A percentile compares a stretch with the other conserved stretches of the same genome.
Conservation (phyloP, 2,329 filamentous ascomycete species). For the Hypoxylon sp. region DNA sequence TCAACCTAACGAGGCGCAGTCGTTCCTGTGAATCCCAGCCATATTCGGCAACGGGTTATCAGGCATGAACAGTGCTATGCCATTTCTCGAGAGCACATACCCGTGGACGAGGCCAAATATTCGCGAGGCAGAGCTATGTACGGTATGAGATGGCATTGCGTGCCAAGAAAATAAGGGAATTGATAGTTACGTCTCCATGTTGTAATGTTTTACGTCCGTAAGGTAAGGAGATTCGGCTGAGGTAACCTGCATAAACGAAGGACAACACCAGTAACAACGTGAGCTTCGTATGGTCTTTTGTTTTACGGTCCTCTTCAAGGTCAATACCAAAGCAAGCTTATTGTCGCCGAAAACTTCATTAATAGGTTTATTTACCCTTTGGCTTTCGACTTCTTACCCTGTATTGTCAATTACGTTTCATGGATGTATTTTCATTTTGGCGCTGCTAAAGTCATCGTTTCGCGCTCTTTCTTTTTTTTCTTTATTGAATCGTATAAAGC, state of each 20-base stretch:
- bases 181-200: constrained; percentile 15
- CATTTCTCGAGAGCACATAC: background rate
- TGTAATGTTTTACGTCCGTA: constrained; percentile 19
- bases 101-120: background rate
- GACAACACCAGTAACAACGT: constrained; percentile 6
- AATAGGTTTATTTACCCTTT: background rate
- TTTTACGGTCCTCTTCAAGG: background rate
- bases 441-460: background rate
- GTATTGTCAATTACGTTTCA: background rate
- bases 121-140: background rate
- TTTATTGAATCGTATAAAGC: constrained; percentile 1
- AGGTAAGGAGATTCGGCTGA: constrained; percentile 26
- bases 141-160: constrained; percentile 7
- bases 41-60: constrained; percentile 16
- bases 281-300: constrained; percentile 20
- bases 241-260: constrained; percentile 40
- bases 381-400: background rate
- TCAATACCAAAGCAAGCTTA: constrained; percentile 13
- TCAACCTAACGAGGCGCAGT: constrained; percentile 36
- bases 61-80: constrained; percentile 20
- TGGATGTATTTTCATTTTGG: background rate
- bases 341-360: background rate
- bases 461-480: constrained; percentile 1
- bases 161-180: constrained; percentile 19
- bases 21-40: constrained; percentile 25